These are phyloP conservation scores for Thymus mandschuricus DNA, from an alignment of 257 asterid species.

Conservation along the genomic window DNA sequence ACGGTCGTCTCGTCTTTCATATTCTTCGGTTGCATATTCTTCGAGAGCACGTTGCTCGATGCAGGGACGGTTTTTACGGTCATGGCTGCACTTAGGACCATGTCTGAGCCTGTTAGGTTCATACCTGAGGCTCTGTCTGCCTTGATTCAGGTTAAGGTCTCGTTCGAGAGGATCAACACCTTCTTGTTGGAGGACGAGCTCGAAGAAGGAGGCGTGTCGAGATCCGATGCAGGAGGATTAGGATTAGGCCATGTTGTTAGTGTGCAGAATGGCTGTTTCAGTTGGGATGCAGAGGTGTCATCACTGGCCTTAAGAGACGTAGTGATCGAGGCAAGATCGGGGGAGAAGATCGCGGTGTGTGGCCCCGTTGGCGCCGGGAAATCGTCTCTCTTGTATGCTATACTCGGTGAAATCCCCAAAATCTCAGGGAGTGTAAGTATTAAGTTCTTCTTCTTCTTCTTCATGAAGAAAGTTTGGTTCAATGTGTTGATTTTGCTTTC, in stretches of 20 bases:
- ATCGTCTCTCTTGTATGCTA: slow-evolving; percentile 66
- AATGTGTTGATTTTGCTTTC: background rate
- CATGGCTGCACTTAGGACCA: slow-evolving; percentile 64
- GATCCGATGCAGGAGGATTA: slow-evolving; percentile 13
- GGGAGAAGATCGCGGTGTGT: slow-evolving; percentile 71
- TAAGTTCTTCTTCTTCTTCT: background rate
- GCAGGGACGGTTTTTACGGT: slow-evolving; percentile 71
- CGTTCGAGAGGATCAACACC: slow-evolving; percentile 61
- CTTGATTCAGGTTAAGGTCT: slow-evolving; percentile 70
- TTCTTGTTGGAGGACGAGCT: slow-evolving; percentile 75
- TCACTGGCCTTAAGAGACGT: slow-evolving; percentile 40
- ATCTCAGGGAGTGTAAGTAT: slow-evolving; percentile 64
- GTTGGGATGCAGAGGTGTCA: slow-evolving; percentile 58
- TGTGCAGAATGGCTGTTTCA: slow-evolving; percentile 51
- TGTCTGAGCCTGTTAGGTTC: slow-evolving; percentile 67
- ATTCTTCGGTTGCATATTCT: slow-evolving; percentile 58
- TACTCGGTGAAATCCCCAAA: slow-evolving; percentile 72
- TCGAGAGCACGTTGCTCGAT: slow-evolving; percentile 58
- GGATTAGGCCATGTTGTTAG: slow-evolving; percentile 33
- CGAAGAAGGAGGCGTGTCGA: slow-evolving; percentile 32
- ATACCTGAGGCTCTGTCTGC: slow-evolving; percentile 66
- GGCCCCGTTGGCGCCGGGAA: slow-evolving; percentile 86
- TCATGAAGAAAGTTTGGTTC: background rate
- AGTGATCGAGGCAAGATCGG: slow-evolving; percentile 40
- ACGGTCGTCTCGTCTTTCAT: slow-evolving; percentile 63